Conservation (phyloP, 1,284 basidiomycete species). For the Apiotrichum domesticum region DNA sequence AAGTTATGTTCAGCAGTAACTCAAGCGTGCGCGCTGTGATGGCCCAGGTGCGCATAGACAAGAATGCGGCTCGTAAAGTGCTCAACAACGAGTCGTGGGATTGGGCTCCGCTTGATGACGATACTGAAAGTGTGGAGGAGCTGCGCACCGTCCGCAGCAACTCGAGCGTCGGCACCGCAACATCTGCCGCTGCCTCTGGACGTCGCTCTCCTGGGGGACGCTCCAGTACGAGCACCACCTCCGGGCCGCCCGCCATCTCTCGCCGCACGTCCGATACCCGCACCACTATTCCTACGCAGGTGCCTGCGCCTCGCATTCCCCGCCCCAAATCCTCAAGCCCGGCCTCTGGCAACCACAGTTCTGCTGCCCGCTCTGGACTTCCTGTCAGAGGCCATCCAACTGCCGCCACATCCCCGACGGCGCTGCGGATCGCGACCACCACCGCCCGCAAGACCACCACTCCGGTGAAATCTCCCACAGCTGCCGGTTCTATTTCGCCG, state of each 20-base stretch:
- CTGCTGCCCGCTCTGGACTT: neutral
- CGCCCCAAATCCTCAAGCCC: conserved; percentile 1
- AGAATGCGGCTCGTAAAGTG: conserved; percentile 5
- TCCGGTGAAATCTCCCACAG: neutral
- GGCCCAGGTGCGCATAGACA: conserved; percentile 23
- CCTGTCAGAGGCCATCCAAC: neutral
- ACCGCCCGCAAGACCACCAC: neutral
- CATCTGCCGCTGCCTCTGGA: neutral
- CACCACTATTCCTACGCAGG: neutral
- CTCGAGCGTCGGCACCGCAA: conserved; percentile 18
- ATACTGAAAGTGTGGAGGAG: conserved; percentile 1
- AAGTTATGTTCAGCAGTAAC: conserved; percentile 47
- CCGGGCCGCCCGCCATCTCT: neutral
- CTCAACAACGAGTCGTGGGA: conserved; percentile 16
- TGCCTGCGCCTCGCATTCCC: neutral
- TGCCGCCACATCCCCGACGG: neutral
- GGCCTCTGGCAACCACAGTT: neutral
- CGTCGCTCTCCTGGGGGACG: conserved; percentile 2
- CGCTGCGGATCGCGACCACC: neutral
- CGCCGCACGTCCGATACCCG: neutral
- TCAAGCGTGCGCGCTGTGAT: conserved; percentile 48
- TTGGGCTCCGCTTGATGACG: conserved; percentile 5
- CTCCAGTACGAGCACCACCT: neutral
- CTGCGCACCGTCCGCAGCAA: conserved; percentile 21
- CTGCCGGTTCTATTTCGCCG: conserved; percentile 7